Base-by-base conservation (phyloP, 345 rosid genomes). In the Murraya paniculata region DNA sequence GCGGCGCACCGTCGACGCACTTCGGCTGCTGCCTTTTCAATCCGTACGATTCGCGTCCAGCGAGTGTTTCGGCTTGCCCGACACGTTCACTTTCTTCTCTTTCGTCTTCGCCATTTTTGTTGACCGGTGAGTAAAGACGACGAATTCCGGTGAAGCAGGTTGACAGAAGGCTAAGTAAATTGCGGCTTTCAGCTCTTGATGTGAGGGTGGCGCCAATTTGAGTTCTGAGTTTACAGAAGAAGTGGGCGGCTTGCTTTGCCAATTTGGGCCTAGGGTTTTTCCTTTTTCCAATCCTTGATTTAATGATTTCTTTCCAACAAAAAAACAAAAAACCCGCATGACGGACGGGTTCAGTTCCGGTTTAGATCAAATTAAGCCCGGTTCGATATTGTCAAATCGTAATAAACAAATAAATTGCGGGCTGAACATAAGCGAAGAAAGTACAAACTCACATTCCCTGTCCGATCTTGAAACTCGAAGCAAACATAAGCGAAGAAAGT, bases 61-160 rank as follows among this genome's bases (percentile, higher is more conserved):
- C 0, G 97, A 91, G 81, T 93, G 99, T 85, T 93, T 95, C 24
- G 97, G 98, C 83, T 92, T 95, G 0, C 98, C 99, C 9, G 95
- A 91, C 0, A 89, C 86, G 76, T 89, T 94, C n/a, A 85, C 82
- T 76, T 84, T 91, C 90, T n/a, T 91, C 91, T 92, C 97, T 79
- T 71, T 83, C 81, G 81, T 83, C 81, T 75, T 83, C 56, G 24
- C 85, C 92, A 89, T 87, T 71, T 80, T 41, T 31, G 31, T 19
- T 35, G 31, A 7, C 36, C 22, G 57, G 7, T 19, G 22, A 53
- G 57, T 18, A 16, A 19, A 16, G 22, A 22, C 21, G 57, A 6
- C 57, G 22, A 6, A 53, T 53, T 53, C 57, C 22, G 1, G 22
- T 5, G 16, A 6, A 53, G 22, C 7, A 53, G 22, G 57, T 5